Base-by-base conservation (phyloP, 768 basidiomycete species). In the Butyriboletus loyo region DNA sequence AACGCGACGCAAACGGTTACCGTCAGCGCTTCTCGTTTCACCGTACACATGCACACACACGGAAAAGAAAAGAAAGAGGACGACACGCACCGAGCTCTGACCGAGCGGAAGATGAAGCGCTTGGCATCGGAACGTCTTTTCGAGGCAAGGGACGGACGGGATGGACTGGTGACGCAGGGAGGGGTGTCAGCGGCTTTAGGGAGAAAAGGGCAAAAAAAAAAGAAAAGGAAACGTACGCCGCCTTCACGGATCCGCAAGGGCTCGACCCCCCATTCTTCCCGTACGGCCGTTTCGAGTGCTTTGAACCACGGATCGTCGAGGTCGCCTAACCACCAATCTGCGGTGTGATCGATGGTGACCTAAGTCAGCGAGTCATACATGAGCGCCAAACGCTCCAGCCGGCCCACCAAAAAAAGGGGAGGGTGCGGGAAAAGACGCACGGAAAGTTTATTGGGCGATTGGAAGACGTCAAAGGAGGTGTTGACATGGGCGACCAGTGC, bases 321-420 rank as follows among this genome's bases (percentile, higher is more conserved):
- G 49, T 88, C 84, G 0, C 95, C 93, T 2, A 99, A 77, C 96
- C 96, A 99, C 95, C 95, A 98, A 62, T 94, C 87, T 0, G 93
- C 94, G 2, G 81, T 86, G 53, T 92, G 89, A 38, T 88, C 83
- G 48, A 97, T 83, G 19, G 74, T 77, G 57, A 95, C 77, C 91
- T 94, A 57, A 57, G 3, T 31, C 11, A 5, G 37, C 19, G 25
- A n/a, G 17, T 25, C 2, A n/a, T 13, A 14, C 7, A 36, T 21
- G 31, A 44, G 11, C n/a, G 4, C 3, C 31, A 8, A 13, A 9
- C 10, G 5, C 2, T 37, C 22, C 27, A 27, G 27, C 35, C 36
- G 17, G 15, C 13, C 34, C 28, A 13, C 15, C 22, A 39, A 17
- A 9, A 30, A 36, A 15, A 9, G 4, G 4, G 11, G 9, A 0